Conservation (phyloP, 495 filamentous ascomycete genomes). For the Tuber umbilicatum region DNA sequence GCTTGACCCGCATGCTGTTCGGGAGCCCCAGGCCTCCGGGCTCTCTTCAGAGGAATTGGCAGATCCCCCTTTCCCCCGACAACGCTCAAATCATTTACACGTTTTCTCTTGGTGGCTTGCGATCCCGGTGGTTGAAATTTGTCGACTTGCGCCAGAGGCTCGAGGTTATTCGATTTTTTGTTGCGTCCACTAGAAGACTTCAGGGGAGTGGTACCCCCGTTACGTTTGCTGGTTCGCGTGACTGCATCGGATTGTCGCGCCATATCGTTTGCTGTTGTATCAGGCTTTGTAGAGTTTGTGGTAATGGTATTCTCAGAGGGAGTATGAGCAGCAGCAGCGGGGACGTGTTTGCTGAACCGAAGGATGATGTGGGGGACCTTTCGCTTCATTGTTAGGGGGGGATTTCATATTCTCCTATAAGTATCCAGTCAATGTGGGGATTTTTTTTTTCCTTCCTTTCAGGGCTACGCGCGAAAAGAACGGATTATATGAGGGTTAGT, state of each 20-base stretch:
- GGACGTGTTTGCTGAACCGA: conserved; percentile 40
- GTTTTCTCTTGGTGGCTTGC: conserved; percentile 31
- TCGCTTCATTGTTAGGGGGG: conserved; percentile 34
- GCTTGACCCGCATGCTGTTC: conserved; percentile 13
- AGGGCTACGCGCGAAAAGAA: not conserved
- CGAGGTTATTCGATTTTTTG: conserved; percentile 23
- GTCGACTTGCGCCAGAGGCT: not conserved
- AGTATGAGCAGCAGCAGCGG: conserved; percentile 19
- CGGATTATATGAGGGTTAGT: not conserved
- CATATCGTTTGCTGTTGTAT: conserved; percentile 16
- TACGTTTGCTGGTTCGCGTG: conserved; percentile 36
- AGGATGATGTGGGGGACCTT: conserved; percentile 40
- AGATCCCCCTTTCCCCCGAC: conserved; percentile 40
- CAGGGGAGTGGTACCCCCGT: conserved; percentile 5
- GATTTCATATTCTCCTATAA: conserved; percentile 15
- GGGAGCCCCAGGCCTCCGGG: conserved; percentile 23
- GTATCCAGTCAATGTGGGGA: conserved; percentile 25
- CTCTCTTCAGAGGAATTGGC: conserved; percentile 33
- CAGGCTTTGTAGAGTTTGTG: conserved; percentile 21
- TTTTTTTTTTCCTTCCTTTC: conserved; percentile 34
- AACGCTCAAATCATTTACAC: conserved; percentile 30
- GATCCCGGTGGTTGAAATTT: conserved; percentile 3
- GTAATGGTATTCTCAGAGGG: conserved; percentile 22
- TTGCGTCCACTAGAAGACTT: conserved; percentile 25
- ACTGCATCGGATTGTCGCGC: conserved; percentile 35